Evolutionary conservation across 2,329 filamentous ascomycete species (phyloP), one percentile per base, ranked within the genome.

Genomic region (Fusarium sp.): DNA sequence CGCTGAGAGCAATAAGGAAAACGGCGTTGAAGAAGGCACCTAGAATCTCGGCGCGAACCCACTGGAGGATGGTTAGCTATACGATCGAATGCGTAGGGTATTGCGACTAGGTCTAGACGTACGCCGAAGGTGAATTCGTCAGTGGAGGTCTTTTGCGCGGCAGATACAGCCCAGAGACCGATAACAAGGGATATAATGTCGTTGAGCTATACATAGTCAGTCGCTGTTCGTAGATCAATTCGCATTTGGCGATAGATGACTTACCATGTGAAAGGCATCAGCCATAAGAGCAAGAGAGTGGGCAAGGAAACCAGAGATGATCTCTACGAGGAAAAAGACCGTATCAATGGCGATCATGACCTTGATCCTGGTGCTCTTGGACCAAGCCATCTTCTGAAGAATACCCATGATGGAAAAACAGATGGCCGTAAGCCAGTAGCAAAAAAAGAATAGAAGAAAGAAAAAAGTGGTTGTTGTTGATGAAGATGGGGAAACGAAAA

Each of bases 11-110:
- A 77, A 99, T 96, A 45, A 99, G 86, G 83, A 99, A 99, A 46
- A 98, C 95, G 72, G 96, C 96, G 76, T 99, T 99, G 82, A 98
- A 93, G 74, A 98, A 90, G 49, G 96, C 96, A 76, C 96, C 96
- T 8, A 99, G 86, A 13, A 97, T 98, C 84, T 99, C 96, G 37
- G 96, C 96, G 73, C 96, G 93, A 84, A 98, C 91, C 93, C 94
- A 99, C 92, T 95, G 74, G 11, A 30, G 25, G 41, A 34, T n/a
- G 37, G 57, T 79, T 68, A 79, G 76, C 39, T 51, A 21, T 63
- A 49, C 39, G 21, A 44, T 14, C 25, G n/a, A 39, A 31, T 6
- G 19, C 25, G 13, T n/a, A 12, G 30, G 39, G 19, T 49, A 21
- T 42, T 12, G 18, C 26, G 34, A 25, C 26, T 39, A 37, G 31